Base-by-base conservation (phyloP, 2,329 filamentous ascomycete species). In the Colletotrichum tanaceti region DNA sequence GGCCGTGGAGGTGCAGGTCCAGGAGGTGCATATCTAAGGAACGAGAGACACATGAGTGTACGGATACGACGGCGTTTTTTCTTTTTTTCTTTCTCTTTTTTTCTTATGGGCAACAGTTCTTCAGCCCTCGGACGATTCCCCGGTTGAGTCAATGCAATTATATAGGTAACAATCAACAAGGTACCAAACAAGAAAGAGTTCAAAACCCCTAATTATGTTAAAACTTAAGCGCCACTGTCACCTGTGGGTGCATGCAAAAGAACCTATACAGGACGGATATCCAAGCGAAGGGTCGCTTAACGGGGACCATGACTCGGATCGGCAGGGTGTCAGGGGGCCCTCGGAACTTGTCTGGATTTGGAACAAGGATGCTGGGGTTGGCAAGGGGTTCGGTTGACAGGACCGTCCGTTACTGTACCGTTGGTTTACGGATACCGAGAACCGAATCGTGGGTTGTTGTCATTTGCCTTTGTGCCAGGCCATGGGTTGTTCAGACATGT, bases 1-100 rank as follows among this genome's bases (percentile, higher is more conserved):
- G 35, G 52, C 47, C 16, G 38, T 66, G 18, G 64, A 61, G 50
- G 63, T 67, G 38, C 59, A 71, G 63, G 63, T 64, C 16, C 60
- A 63, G 49, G 52, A 67, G 47, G 63, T 61, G 58, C 58, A 55
- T 20, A 50, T 57, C 2, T 68, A 55, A 58, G 22, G 32, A 1
- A 11, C 22, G 39, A 13, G 20, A 18, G n/a, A 53, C 47, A n/a
- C 32, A 59, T 24, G 28, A 44, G n/a, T 46, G 49, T 20, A 20
- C 44, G 22, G n/a, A n/a, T n/a, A n/a, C 16, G 55, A 47, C 43
- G 41, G 28, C 28, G 28, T 32, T 32, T 9, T 32, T 32, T 9
- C n/a, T n/a, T 10, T 32, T 32, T 32, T 10, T 7, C 1, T 28
- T 28, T 6, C 28, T 28, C 5, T 28, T 10, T 32, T 68, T 65